These are phyloP conservation scores for Colletotrichum sp. DNA, from an alignment of 2,329 filamentous ascomycete genomes.

Conservation along the genomic window DNA sequence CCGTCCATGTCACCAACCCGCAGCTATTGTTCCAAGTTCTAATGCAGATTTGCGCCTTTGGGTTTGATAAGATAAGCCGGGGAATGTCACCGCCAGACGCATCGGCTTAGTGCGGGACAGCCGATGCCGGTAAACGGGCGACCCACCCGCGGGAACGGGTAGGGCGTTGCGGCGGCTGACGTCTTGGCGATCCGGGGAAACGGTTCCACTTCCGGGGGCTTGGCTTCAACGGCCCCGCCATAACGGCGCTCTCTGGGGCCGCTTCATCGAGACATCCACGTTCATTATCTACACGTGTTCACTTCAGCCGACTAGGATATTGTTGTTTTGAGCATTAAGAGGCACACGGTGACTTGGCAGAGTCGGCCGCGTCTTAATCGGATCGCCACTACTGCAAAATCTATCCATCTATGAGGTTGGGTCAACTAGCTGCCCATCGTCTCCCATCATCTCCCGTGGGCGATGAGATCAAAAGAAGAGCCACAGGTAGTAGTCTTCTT, in stretches of 20 bases:
- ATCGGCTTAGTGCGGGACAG: neutral
- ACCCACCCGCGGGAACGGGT: neutral
- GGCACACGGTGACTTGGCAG: neutral
- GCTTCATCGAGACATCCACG: neutral
- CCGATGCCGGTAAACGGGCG: neutral
- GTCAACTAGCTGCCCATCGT: neutral
- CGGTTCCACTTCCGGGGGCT: neutral
- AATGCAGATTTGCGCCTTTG: neutral
- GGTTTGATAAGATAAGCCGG: neutral
- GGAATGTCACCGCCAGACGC: accelerated
- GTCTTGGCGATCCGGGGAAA: neutral
- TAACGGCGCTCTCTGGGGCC: neutral
- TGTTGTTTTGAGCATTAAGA: neutral
- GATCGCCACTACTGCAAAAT: neutral
- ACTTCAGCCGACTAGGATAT: neutral
- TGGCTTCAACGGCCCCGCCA: neutral
- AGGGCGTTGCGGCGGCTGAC: neutral
- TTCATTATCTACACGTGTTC: neutral
- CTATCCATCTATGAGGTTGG: neutral
- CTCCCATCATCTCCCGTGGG: neutral
- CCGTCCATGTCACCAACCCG: accelerated
- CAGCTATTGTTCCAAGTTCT: neutral
- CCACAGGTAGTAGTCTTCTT: accelerated
- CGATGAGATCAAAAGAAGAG: neutral
- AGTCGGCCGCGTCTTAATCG: neutral